Evolutionary conservation across 768 basidiomycete genomes (phyloP).

Genomic region (Megacollybia marginata): DNA sequence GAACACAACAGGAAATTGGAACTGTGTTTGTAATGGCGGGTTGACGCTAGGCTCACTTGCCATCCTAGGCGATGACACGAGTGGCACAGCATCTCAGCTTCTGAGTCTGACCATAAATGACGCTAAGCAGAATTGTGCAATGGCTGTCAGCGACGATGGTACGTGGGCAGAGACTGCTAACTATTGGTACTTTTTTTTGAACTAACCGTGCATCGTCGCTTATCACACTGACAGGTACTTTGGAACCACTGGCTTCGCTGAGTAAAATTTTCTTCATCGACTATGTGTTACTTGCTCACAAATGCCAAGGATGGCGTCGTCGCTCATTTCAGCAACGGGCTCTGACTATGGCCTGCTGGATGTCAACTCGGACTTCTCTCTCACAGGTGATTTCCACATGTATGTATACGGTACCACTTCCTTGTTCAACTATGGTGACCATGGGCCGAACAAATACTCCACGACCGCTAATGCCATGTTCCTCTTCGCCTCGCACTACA

Average conservation of each 20-base stretch:
- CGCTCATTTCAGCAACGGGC: constrained; percentile 81
- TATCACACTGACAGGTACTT: constrained; percentile 27
- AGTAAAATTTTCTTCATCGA: too few relatives aligned
- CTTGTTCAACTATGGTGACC: constrained; percentile 77
- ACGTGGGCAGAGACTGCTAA: constrained; percentile 95
- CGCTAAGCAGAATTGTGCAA: constrained; percentile 73
- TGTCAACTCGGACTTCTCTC: constrained; percentile 60
- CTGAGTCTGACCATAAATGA: constrained; percentile 67
- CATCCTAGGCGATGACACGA: constrained; percentile 77
- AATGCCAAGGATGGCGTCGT: constrained; percentile 74
- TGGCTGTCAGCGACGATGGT: constrained; percentile 61
- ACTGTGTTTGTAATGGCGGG: constrained; percentile 92
- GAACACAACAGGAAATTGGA: constrained; percentile 89
- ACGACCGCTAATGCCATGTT: constrained; percentile 87
- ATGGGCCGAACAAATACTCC: constrained; percentile 91
- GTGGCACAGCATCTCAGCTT: constrained; percentile 59
- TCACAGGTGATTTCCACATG: constrained; percentile 88
- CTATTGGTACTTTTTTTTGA: constrained; percentile 68
- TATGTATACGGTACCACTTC: constrained; percentile 78
- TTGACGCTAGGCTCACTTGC: constrained; percentile 86
- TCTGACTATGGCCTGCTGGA: constrained; percentile 67
- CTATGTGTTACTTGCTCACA: too few relatives aligned
- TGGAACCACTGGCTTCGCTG: constrained; percentile 84
- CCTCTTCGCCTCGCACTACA: constrained; percentile 64
- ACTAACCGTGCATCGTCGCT: too few relatives aligned